Evolutionary conservation across 1,284 basidiomycete species (phyloP), one percentile per base, ranked within the genome.

Genomic region (Ustilago bromivora): DNA sequence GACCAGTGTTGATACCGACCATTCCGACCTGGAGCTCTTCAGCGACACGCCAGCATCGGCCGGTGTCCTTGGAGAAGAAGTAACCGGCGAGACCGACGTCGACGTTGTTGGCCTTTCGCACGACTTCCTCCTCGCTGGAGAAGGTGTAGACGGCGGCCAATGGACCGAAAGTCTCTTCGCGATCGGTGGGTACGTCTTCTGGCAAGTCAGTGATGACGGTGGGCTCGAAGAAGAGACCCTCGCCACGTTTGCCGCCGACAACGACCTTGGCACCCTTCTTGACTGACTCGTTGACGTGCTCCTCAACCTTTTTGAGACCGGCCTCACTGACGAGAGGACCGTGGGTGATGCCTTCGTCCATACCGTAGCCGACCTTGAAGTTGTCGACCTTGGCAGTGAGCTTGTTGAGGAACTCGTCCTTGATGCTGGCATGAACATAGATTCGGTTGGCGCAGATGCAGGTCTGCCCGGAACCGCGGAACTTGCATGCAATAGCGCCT

Each of bases 11-110:
- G 65, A 90, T 89, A 47, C 94, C 93, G 34, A 96, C 94, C 96
- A 99, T 98, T 9, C 97, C 97, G 4, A 95, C 94, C 87, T 99
- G 94, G 53, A 99, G 89, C 70, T 91, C 92, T 87, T 98, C 96
- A n/a, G 95, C 94, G n/a, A 99, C 95, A 53, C 96, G 90, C 94
- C 94, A 98, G 66, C 95, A 92, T 35, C 96, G 89, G 8, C 93
- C 93, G 2, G 96, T 89, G 86, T 99, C 96, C 69, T 93, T 88
- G 61, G 79, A 80, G 81, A 76, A 85, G 51, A 85, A 85, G 81
- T 85, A 85, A 43, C 81, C 84, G 6, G 96, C 95, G 19, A 99
- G 89, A 0, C 97, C 97, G 53, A 94, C 91, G 31, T 93, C 90
- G 1, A 92, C 89, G 78, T 91, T 88, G 87, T 99, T 99, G 36